Percentiles rank a stretch among this genome's conserved stretches.
Conservation (phyloP, 2,329 filamentous ascomycete species). For the Colletotrichum higginsianum region DNA sequence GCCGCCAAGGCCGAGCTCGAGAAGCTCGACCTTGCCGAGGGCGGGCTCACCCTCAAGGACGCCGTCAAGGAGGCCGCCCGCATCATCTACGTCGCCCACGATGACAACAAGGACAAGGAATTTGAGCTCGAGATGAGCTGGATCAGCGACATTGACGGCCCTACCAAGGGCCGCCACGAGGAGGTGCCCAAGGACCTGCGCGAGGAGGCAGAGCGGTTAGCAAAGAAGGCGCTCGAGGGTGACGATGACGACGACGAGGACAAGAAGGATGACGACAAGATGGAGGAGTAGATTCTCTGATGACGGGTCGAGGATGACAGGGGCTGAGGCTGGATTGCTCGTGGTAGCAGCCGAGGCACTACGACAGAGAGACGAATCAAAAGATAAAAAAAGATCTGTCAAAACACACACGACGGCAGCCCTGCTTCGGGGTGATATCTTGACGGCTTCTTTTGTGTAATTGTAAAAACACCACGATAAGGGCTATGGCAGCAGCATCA, state of each 20-base stretch:
- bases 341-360: conserved; percentile 14
- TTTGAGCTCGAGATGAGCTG: conserved; percentile 99
- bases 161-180: conserved; percentile 92
- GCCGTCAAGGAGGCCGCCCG: conserved; percentile 96
- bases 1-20: conserved; percentile 98
- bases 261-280: conserved; percentile 79
- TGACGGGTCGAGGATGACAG: neutral
- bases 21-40: conserved; percentile 90
- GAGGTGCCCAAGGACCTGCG: conserved; percentile 92
- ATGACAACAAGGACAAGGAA: conserved; percentile 99
- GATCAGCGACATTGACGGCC: conserved; percentile 88
- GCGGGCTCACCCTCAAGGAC: conserved; percentile 83
- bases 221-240: conserved; percentile 89
- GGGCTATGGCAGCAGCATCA: conserved; percentile 42
- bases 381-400: conserved; percentile 33
- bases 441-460: conserved; percentile 31
- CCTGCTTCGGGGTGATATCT: conserved; percentile 19
- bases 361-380: conserved; percentile 23
- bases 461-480: conserved; percentile 44
- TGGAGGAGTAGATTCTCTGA: conserved; percentile 80
- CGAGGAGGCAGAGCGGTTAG: conserved; percentile 93
- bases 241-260: conserved; percentile 82
- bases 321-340: neutral
- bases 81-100: conserved; percentile 97
- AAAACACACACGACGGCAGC: conserved; percentile 10